Evolutionary conservation across 2,329 filamentous ascomycete species (phyloP).

Genomic region (Colletotrichum navitas): DNA sequence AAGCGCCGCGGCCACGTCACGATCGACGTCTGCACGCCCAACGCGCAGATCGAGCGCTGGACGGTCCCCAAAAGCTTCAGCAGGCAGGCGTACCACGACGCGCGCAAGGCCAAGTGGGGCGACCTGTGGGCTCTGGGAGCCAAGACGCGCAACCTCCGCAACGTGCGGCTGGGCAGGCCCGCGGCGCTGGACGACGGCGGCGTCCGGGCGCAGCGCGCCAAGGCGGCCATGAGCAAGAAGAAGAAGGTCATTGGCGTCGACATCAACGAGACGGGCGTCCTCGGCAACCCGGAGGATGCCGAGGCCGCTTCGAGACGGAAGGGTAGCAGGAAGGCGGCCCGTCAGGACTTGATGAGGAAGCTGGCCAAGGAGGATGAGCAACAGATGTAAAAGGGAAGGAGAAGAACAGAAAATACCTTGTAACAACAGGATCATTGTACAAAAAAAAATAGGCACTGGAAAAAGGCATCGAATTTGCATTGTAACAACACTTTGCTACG

Average conservation of each 20-base stretch:
- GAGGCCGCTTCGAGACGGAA: conserved; percentile 56
- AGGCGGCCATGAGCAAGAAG: conserved; percentile 47
- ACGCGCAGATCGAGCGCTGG: conserved; percentile 91
- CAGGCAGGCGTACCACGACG: conserved; percentile 88
- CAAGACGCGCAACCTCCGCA: conserved; percentile 80
- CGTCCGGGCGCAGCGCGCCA: conserved; percentile 53
- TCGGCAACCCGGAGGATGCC: conserved; percentile 45
- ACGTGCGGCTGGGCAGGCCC: conserved; percentile 69
- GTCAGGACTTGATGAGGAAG: conserved; percentile 57
- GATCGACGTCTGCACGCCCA: conserved; percentile 90
- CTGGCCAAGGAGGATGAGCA: conserved; percentile 50
- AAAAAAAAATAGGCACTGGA: conserved; percentile 23
- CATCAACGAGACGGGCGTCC: conserved; percentile 49
- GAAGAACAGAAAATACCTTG: neutral
- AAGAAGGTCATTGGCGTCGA: conserved; percentile 58
- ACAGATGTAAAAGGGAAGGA: neutral
- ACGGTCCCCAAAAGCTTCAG: conserved; percentile 86
- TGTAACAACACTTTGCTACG: conserved; percentile 31
- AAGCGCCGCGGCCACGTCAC: conserved; percentile 92
- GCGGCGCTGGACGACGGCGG: conserved; percentile 59
- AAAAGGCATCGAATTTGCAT: conserved; percentile 7
- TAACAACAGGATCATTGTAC: conserved; percentile 26
- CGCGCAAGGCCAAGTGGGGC: conserved; percentile 90
- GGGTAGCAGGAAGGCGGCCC: conserved; percentile 54
- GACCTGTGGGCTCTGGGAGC: conserved; percentile 96